Evolutionary conservation across 352 stramenopile species (phyloP).

Genomic region (Globisporangium uncinulatum): DNA sequence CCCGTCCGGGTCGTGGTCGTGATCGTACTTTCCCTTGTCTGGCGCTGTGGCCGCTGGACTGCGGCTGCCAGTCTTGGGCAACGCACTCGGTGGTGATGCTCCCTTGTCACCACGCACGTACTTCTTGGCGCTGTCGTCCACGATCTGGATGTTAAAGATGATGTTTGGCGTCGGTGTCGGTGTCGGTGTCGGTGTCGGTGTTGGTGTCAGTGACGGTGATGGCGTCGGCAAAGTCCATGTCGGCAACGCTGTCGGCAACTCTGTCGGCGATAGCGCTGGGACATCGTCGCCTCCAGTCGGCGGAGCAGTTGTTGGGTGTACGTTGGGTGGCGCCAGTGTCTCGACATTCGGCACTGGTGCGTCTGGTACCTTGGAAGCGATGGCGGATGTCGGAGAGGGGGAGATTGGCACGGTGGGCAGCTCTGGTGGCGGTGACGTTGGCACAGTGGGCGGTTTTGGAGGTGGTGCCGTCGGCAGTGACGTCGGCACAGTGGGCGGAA

Average conservation of each 20-base stretch:
- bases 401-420: too few relatives aligned
- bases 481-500: too few relatives aligned
- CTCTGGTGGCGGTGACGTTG: too few relatives aligned
- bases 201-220: not conserved
- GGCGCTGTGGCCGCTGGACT: not conserved
- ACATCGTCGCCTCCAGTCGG: too few relatives aligned
- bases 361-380: too few relatives aligned
- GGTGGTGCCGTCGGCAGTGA: too few relatives aligned
- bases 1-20: not conserved
- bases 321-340: too few relatives aligned
- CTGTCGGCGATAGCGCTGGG: too few relatives aligned
- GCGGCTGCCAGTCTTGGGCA: not conserved
- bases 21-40: not conserved
- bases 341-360: too few relatives aligned
- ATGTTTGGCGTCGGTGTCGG: conserved; percentile 5
- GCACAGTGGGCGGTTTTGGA: too few relatives aligned
- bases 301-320: too few relatives aligned
- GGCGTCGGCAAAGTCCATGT: not conserved
- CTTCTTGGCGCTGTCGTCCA: conserved; percentile 9
- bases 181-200: not conserved
- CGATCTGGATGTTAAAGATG: conserved; percentile 12
- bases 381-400: too few relatives aligned
- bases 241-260: not conserved
- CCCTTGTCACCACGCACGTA: conserved; percentile 8
- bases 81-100: not conserved